Conservation (phyloP, 1,139 yeast genomes). For the Kluyveromyces marxianus region DNA sequence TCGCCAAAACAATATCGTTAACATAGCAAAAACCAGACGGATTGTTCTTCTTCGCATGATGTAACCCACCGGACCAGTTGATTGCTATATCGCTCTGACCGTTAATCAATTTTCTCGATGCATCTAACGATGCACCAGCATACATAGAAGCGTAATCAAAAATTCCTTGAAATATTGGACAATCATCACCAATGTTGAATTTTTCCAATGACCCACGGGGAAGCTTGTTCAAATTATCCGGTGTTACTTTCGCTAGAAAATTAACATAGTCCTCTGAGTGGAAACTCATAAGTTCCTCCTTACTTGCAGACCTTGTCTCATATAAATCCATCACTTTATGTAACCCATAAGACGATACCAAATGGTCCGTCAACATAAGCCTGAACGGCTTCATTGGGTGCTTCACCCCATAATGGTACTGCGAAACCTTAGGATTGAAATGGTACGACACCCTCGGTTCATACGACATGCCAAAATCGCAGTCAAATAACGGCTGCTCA, state of each 20-base stretch:
- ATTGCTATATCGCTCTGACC: slow-evolving; percentile 93
- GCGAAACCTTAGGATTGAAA: slow-evolving; percentile 73
- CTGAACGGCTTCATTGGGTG: slow-evolving; percentile 99
- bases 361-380: slow-evolving; percentile 85
- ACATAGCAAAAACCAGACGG: slow-evolving; percentile 95
- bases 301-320: slow-evolving; percentile 74
- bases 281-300: slow-evolving; percentile 67
- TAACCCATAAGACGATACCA: slow-evolving; percentile 76
- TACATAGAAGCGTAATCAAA: slow-evolving; percentile 81
- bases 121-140: slow-evolving; percentile 91
- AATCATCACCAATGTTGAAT: slow-evolving; percentile 94
- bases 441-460: slow-evolving; percentile 73
- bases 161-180: slow-evolving; percentile 94
- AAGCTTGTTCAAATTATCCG: slow-evolving; percentile 61
- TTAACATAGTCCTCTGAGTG: slow-evolving; percentile 86
- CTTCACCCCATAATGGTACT: slow-evolving; percentile 81
- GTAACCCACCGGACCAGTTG: slow-evolving; percentile 96
- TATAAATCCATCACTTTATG: slow-evolving; percentile 88
- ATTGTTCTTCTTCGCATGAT: slow-evolving; percentile 91
- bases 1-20: slow-evolving; percentile 87
- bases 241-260: slow-evolving; percentile 72
- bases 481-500: slow-evolving; percentile 49
- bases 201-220: slow-evolving; percentile 51
- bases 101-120: slow-evolving; percentile 72
- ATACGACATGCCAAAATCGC: slow-evolving; percentile 37